Base-by-base conservation (phyloP, 1,284 basidiomycete species). In the Apiotrichum siamense region DNA sequence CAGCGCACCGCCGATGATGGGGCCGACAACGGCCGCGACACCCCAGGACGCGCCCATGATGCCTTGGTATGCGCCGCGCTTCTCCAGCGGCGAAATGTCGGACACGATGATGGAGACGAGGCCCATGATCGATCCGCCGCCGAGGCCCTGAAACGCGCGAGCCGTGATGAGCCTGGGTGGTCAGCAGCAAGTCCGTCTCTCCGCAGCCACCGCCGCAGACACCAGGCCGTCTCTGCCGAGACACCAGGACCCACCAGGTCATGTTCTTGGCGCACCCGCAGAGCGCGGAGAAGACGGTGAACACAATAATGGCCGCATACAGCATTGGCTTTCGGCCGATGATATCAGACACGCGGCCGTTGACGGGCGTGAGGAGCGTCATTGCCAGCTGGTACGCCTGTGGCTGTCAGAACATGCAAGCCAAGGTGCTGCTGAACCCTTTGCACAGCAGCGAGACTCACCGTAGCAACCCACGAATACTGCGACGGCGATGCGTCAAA, bases 1-100 rank as follows among this genome's bases (percentile, higher is more conserved):
- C 17, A 69, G 49, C 1, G 60, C 36, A 27, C 68, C 75, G 38
- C 76, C 76, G 9, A 77, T 49, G 25, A 77, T 59, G 2, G 76
- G 75, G 3, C 76, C 76, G 0, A 76, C 47, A 23, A 75, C 75
- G 4, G 66, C 64, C 5, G 76, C 74, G 12, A 75, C 57, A 21
- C 75, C 75, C 73, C 73, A 77, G 2, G 68, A 57, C 11, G 61
- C 68, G n/a, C 75, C 75, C 49, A 76, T 58, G 46, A 69, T 63
- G 15, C 75, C 74, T 41, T 66, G 67, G 52, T 68, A 74, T 42
- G 82, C 46, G 7, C 70, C 71, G 44, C 71, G 59, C 47, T 68
- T 62, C 25, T 61, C 46, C 10, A 73, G 50, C 2, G 71, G 66
- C 3, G 67, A 64, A 44, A 73, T 68, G 52, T 73, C 71, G 11